These are phyloP conservation scores for Curvularia spicifera DNA, from an alignment of 2,329 filamentous ascomycete species.

Conservation along the genomic window DNA sequence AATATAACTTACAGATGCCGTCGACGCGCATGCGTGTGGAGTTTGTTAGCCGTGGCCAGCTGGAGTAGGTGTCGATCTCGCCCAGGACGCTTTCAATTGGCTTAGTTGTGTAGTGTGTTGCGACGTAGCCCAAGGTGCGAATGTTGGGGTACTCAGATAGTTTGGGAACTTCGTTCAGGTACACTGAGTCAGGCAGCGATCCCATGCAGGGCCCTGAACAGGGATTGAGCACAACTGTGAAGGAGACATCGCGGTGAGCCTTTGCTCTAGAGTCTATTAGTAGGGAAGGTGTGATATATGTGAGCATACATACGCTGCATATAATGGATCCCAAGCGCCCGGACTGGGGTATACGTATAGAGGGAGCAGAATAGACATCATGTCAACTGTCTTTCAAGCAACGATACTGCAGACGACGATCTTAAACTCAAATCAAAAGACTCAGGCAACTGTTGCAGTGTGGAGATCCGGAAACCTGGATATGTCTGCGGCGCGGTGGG, in stretches of 20 bases:
- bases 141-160: conserved; percentile 56
- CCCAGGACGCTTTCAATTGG: conserved; percentile 32
- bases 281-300: neutral
- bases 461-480: neutral
- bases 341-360: conserved; percentile 59
- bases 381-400: neutral
- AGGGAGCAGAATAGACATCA: conserved; percentile 55
- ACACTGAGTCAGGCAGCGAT: conserved; percentile 35
- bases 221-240: conserved; percentile 61
- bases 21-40: conserved; percentile 53
- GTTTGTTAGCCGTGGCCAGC: conserved; percentile 51
- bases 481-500: neutral
- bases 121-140: conserved; percentile 59
- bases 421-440: neutral
- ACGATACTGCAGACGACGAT: neutral
- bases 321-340: conserved; percentile 58
- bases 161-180: conserved; percentile 51
- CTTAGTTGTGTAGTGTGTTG: conserved; percentile 56
- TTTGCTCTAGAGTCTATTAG: conserved; percentile 26
- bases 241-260: conserved; percentile 52
- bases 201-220: conserved; percentile 48
- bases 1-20: conserved; percentile 50
- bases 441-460: neutral
- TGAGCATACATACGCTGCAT: conserved; percentile 49
- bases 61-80: conserved; percentile 58